phyloP scores from a whole-genome alignment of 257 asterid species.

The Galeopsis tetrahit region DNA sequence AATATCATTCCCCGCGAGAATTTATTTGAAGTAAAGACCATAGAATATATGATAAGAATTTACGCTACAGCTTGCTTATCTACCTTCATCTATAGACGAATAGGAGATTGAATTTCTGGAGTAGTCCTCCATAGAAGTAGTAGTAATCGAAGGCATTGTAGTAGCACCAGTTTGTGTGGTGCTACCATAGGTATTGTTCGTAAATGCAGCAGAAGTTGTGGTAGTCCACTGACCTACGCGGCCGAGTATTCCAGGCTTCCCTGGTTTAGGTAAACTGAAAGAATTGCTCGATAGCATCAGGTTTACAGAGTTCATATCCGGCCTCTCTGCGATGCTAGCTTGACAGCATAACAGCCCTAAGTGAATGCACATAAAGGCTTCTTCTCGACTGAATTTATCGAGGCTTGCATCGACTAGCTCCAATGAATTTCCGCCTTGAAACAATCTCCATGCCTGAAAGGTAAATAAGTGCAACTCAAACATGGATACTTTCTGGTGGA shows the following conservation, averaged over 20 bases:
- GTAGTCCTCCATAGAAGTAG: conserved; percentile 51
- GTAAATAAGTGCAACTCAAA: neutral
- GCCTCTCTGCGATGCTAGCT: conserved; percentile 66
- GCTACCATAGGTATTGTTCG: conserved; percentile 47
- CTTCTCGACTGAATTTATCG: conserved; percentile 43
- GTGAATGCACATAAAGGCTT: conserved; percentile 70
- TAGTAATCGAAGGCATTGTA: conserved; percentile 41
- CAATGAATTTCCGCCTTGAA: conserved; percentile 48
- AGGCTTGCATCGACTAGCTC: conserved; percentile 65
- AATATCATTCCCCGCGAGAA: neutral
- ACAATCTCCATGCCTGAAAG: conserved; percentile 60
- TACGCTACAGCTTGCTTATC: conserved; percentile 46
- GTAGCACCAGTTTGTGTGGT: conserved; percentile 44
- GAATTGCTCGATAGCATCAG: conserved; percentile 73
- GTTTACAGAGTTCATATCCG: conserved; percentile 70
- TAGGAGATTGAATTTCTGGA: conserved; percentile 83
- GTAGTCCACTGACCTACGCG: conserved; percentile 62
- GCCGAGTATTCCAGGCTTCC: conserved; percentile 79
- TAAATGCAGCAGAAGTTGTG: conserved; percentile 50
- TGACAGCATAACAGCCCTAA: conserved; percentile 87
- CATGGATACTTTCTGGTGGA: too few species aligned
- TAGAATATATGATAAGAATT: neutral
- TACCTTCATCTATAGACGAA: conserved; percentile 84
- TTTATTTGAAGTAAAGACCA: neutral
- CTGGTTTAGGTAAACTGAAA: conserved; percentile 63